These are phyloP conservation scores for Zizania latifolia DNA, from an alignment of 176 grass and related monocot genomes.

Conservation along the genomic window DNA sequence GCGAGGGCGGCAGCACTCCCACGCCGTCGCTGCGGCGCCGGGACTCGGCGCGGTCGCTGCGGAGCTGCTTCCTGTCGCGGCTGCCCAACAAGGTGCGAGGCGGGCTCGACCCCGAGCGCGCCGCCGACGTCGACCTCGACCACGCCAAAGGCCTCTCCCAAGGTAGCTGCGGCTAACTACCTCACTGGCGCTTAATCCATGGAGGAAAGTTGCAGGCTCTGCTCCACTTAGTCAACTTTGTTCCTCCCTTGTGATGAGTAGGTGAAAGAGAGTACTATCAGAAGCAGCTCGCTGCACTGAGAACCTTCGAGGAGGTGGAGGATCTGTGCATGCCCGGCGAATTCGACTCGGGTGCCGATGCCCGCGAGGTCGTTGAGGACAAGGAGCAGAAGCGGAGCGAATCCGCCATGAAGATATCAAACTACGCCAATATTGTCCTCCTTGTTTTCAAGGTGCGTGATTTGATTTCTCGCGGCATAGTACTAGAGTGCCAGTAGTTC, in stretches of 20 bases:
- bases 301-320: constrained; percentile 66
- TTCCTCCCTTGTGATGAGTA: constrained; percentile 2
- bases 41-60: constrained; percentile 61
- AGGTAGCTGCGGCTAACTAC: constrained; percentile 24
- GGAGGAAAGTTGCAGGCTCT: neutral
- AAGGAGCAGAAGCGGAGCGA: constrained; percentile 63
- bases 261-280: constrained; percentile 73
- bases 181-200: neutral
- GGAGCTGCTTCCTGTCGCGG: constrained; percentile 58
- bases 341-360: constrained; percentile 32
- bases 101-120: constrained; percentile 58
- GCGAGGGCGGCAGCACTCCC: neutral
- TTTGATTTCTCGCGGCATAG: neutral
- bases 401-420: constrained; percentile 76
- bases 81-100: constrained; percentile 74
- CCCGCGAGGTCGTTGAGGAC: constrained; percentile 9
- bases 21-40: constrained; percentile 28
- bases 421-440: constrained; percentile 66
- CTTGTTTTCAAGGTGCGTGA: constrained; percentile 68
- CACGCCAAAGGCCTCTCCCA: constrained; percentile 60
- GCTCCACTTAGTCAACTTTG: neutral
- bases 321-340: constrained; percentile 39
- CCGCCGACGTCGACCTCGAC: constrained; percentile 44
- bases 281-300: constrained; percentile 66
- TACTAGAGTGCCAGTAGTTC: neutral